Evolutionary conservation across 495 filamentous ascomycete genomes (phyloP), one percentile per base, ranked within the genome.

Genomic region (Schizothecium vesticola): DNA sequence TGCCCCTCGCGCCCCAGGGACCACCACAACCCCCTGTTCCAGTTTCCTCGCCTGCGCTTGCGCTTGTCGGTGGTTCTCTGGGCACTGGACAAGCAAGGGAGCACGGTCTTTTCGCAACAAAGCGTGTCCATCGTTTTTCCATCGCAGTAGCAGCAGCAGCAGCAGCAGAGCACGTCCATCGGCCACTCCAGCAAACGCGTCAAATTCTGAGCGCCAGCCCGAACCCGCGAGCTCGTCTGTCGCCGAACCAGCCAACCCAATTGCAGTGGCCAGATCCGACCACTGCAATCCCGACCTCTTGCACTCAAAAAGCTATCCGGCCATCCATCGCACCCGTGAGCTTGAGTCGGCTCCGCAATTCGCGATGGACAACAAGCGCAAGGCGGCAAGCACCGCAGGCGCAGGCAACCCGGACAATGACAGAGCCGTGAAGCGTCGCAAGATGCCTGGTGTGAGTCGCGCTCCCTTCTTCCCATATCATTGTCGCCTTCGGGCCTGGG

Each of bases 311-410:
- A 43, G 33, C 33, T 43, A 13, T 43, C 33, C 13, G 33, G 43
- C 16, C 43, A 51, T 51, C 19, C 16, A 51, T 51, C 43, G 43
- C 43, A 51, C 43, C 43, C 43, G 33, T 6, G 19, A 51, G 43
- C 43, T n/a, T 51, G 43, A 51, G 16, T 51, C 43, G 43, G 2
- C 43, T 51, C 19, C 43, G 19, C 19, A n/a, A 51, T 51, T 51
- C 63, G 66, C 71, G 57, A 91, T 91, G 89, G 88, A 88, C 66
- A 84, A 84, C 67, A 93, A 92, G 82, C 86, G 90, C 64, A 91
- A 90, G 75, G 84, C 84, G 25, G 77, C 75, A 65, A 77, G 80
- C 67, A 75, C 80, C 19, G 75, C 76, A 59, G 77, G 76, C 59
- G 69, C 75, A 43, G 75, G 72, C 59, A 69, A 64, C 33, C 78